Percentiles rank a stretch among this genome's conserved stretches.
Evolutionary conservation across 2,329 filamentous ascomycete species (phyloP).

Genomic region (Pyrenophora teres): DNA sequence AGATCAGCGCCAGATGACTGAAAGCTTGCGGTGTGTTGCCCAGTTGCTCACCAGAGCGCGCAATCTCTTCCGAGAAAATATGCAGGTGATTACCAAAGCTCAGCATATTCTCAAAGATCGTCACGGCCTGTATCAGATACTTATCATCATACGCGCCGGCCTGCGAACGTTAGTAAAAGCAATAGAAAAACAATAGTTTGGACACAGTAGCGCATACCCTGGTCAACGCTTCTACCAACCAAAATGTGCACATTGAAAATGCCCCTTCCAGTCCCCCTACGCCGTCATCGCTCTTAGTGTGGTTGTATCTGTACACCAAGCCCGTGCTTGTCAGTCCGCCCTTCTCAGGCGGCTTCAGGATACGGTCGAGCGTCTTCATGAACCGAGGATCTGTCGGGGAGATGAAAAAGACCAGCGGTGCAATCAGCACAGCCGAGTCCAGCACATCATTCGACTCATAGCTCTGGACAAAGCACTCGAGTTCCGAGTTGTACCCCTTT

Average conservation of each 20-base stretch:
- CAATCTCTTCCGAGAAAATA: conserved; percentile 82
- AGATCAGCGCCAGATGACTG: conserved; percentile 75
- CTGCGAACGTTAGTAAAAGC: conserved; percentile 19
- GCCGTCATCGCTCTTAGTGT: conserved; percentile 69
- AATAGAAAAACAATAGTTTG: not conserved
- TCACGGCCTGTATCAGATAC: conserved; percentile 64
- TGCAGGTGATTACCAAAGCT: conserved; percentile 75
- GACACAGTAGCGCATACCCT: conserved; percentile 58
- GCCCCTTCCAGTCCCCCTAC: conserved; percentile 76
- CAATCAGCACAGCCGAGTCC: conserved; percentile 76
- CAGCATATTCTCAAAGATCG: conserved; percentile 78
- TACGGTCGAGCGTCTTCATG: conserved; percentile 71
- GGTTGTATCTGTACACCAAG: conserved; percentile 76
- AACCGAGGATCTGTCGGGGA: conserved; percentile 78
- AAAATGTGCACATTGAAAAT: conserved; percentile 83
- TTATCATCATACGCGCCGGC: conserved; percentile 62
- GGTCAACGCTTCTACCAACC: conserved; percentile 79
- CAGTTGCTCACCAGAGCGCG: conserved; percentile 73
- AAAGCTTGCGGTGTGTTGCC: conserved; percentile 82
- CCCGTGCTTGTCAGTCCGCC: conserved; percentile 76
- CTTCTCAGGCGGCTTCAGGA: conserved; percentile 73
- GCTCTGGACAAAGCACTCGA: conserved; percentile 74
- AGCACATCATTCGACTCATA: conserved; percentile 73
- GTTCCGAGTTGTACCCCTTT: conserved; percentile 74
- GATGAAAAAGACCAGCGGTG: conserved; percentile 79